Conservation (phyloP, 2,329 filamentous ascomycete species). For the Fusarium illudens region DNA sequence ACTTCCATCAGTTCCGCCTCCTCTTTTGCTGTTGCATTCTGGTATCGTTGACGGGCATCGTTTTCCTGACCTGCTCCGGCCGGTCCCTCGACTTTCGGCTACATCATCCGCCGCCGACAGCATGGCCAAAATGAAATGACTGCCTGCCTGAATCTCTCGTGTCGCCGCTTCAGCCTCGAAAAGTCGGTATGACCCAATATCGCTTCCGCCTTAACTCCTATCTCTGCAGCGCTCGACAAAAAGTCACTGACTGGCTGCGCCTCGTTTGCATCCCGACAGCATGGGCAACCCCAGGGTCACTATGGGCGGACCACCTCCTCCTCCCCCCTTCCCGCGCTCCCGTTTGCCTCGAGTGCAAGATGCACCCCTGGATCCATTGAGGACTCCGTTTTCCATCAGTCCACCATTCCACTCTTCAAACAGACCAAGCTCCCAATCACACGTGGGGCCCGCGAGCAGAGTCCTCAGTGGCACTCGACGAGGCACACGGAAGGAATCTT, state of each 20-base stretch:
- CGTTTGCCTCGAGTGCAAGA: not conserved
- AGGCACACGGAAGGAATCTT: slow-evolving; percentile 13
- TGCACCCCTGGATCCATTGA: slow-evolving; percentile 13
- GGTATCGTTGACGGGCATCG: not conserved
- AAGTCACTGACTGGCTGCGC: slow-evolving; percentile 18
- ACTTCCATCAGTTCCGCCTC: slow-evolving; percentile 6
- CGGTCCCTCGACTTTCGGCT: slow-evolving; percentile 19
- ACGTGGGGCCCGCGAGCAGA: slow-evolving; percentile 11
- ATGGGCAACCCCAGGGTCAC: slow-evolving; percentile 21
- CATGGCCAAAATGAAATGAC: slow-evolving; percentile 5
- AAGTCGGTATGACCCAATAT: slow-evolving; percentile 3
- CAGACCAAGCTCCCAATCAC: slow-evolving; percentile 20
- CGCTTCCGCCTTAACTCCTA: slow-evolving; percentile 2
- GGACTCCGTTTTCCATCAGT: slow-evolving; percentile 23
- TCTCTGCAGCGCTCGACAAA: slow-evolving; percentile 1
- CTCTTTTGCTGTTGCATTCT: slow-evolving; percentile 8
- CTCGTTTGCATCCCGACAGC: slow-evolving; percentile 24
- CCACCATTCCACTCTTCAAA: slow-evolving; percentile 30
- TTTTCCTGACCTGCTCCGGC: slow-evolving; percentile 10
- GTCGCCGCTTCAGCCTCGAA: not conserved
- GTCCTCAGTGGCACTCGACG: slow-evolving; percentile 16
- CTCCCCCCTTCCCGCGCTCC: slow-evolving; percentile 19
- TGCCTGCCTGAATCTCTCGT: not conserved
- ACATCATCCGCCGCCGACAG: slow-evolving; percentile 1
- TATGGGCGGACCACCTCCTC: slow-evolving; percentile 34